These are phyloP conservation scores for Annulohypoxylon maeteangense DNA, from an alignment of 495 filamentous ascomycete genomes.

Conservation along the genomic window DNA sequence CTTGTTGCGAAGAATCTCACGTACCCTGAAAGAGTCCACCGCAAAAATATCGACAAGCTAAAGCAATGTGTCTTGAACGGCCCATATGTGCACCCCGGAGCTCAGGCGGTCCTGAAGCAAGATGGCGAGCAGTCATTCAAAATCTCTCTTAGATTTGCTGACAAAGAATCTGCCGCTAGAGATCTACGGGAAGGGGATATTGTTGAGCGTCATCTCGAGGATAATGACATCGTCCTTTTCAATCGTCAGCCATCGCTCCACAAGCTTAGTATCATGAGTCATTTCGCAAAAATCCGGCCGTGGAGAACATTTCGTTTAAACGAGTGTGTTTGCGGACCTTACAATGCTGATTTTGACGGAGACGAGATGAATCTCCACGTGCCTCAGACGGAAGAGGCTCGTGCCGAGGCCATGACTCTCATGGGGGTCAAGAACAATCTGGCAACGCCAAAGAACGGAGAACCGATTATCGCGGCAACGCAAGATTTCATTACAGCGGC, in stretches of 20 bases:
- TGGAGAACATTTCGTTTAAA: slow-evolving; percentile 97
- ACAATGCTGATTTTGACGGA: slow-evolving; percentile 99
- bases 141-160: slow-evolving; percentile 78
- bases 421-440: slow-evolving; percentile 99
- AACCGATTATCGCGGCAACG: slow-evolving; percentile 97
- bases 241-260: slow-evolving; percentile 98
- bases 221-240: slow-evolving; percentile 96
- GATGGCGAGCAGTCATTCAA: slow-evolving; percentile 64
- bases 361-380: slow-evolving; percentile 99
- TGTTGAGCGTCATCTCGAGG: slow-evolving; percentile 93
- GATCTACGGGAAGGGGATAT: slow-evolving; percentile 83
- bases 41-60: slow-evolving; percentile 85
- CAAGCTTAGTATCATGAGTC: slow-evolving; percentile 96
- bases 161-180: slow-evolving; percentile 71
- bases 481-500: slow-evolving; percentile 98
- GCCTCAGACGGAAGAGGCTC: slow-evolving; percentile 96
- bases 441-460: slow-evolving; percentile 94
- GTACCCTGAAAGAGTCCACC: slow-evolving; percentile 87
- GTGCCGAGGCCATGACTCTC: slow-evolving; percentile 91
- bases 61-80: slow-evolving; percentile 77
- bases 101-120: slow-evolving; percentile 78
- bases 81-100: slow-evolving; percentile 81
- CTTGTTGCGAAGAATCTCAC: slow-evolving; percentile 94
- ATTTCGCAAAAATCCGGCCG: slow-evolving; percentile 90
- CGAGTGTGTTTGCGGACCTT: slow-evolving; percentile 97